Conservation (phyloP, 2,329 filamentous ascomycete species). For the Xylariales sp. region DNA sequence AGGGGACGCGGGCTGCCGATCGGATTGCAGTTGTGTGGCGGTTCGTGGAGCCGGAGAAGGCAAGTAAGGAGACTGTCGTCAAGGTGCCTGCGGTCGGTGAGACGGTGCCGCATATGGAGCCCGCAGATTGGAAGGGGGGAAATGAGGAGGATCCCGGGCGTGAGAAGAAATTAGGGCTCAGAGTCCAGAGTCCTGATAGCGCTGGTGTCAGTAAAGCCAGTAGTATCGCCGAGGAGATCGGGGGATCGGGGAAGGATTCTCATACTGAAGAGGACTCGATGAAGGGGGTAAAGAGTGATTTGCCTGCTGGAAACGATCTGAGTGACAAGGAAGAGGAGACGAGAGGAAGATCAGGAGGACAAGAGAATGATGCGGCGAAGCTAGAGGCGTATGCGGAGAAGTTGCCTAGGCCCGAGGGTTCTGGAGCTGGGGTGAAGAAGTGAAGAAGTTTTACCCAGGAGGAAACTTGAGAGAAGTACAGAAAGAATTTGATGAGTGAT, state of each 20-base stretch:
- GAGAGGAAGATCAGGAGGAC: conserved; percentile 6
- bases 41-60: conserved; percentile 26
- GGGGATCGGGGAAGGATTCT: conserved; percentile 9
- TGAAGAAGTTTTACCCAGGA: too few relatives aligned
- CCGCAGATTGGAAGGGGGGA: conserved; percentile 72
- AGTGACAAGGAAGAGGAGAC: conserved; percentile 3
- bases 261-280: conserved; percentile 15
- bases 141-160: conserved; percentile 41
- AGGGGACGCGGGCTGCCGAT: conserved; percentile 79
- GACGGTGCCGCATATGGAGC: conserved; percentile 62
- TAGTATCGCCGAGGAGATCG: conserved; percentile 45
- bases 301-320: neutral
- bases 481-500: too few relatives aligned
- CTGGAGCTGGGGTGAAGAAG: conserved; percentile 1
- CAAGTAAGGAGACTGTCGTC: conserved; percentile 31
- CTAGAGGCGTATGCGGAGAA: conserved; percentile 24
- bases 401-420: conserved; percentile 20
- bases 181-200: conserved; percentile 60
- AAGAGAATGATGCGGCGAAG: conserved; percentile 14
- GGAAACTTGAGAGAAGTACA: too few relatives aligned
- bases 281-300: conserved; percentile 9
- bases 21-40: conserved; percentile 83
- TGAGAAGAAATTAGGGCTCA: conserved; percentile 63
- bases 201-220: conserved; percentile 67
- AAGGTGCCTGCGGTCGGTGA: conserved; percentile 62